Conservation (phyloP, 1,284 basidiomycete species). For the Leccinum variabile region DNA sequence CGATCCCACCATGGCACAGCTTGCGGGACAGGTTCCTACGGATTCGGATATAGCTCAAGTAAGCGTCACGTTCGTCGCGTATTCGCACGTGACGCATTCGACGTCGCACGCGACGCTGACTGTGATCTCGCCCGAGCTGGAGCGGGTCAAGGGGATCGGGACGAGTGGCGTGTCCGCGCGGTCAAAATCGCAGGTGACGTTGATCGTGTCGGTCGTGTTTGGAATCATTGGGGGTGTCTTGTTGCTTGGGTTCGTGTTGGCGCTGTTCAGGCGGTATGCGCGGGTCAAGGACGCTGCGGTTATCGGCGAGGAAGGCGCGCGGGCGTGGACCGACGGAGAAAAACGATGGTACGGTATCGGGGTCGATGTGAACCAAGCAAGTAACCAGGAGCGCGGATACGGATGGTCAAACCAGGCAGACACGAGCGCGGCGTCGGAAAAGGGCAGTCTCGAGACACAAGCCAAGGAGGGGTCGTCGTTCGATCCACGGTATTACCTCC, state of each 20-base stretch:
- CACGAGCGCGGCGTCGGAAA: slow-evolving; percentile 31
- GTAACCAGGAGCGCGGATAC: slow-evolving; percentile 25
- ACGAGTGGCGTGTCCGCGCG: slow-evolving; percentile 37
- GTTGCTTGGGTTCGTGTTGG: slow-evolving; percentile 53
- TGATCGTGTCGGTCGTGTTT: slow-evolving; percentile 63
- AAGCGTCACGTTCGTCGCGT: slow-evolving; percentile 60
- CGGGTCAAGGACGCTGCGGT: slow-evolving; percentile 58
- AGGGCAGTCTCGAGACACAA: slow-evolving; percentile 27
- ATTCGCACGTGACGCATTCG: slow-evolving; percentile 64
- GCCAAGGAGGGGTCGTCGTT: slow-evolving; percentile 33
- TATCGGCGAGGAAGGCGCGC: slow-evolving; percentile 54
- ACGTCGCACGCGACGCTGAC: slow-evolving; percentile 65
- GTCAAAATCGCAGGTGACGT: slow-evolving; percentile 48
- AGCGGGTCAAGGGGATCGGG: slow-evolving; percentile 28
- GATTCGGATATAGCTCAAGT: slow-evolving; percentile 41
- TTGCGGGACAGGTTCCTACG: slow-evolving; percentile 56
- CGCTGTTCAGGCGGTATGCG: slow-evolving; percentile 53
- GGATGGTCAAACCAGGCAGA: slow-evolving; percentile 36
- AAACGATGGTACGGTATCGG: slow-evolving; percentile 65
- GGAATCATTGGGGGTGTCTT: slow-evolving; percentile 61
- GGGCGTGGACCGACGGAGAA: slow-evolving; percentile 60
- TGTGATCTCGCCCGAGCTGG: slow-evolving; percentile 47
- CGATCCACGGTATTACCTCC: slow-evolving; percentile 24
- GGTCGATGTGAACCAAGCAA: slow-evolving; percentile 34
- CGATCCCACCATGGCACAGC: slow-evolving; percentile 42